Conservation (phyloP, 1,139 yeast genomes). For the Ogataea hybrid region DNA sequence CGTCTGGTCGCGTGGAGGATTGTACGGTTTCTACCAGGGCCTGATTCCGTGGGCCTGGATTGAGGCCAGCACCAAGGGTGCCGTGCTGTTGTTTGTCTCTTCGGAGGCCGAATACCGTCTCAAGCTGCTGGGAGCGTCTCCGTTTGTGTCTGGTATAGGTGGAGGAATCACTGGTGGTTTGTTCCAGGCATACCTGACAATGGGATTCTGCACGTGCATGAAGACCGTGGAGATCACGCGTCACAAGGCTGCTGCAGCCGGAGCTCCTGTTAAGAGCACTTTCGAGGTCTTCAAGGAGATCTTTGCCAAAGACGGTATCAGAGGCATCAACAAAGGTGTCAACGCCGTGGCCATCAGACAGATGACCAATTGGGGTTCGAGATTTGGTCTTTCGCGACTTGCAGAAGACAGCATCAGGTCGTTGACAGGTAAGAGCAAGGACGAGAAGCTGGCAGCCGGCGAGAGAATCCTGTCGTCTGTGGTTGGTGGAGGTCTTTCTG, state of each 20-base stretch:
- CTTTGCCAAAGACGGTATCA: conserved; percentile 78
- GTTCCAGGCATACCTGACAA: conserved; percentile 92
- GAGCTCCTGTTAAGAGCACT: conserved; percentile 69
- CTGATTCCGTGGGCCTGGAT: conserved; percentile 99
- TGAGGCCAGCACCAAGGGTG: conserved; percentile 99
- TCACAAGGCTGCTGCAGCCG: conserved; percentile 72
- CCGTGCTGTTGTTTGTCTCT: conserved; percentile 89
- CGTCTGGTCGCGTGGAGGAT: conserved; percentile 93
- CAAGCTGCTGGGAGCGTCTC: conserved; percentile 59
- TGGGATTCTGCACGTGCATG: conserved; percentile 98
- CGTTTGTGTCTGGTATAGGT: conserved; percentile 83
- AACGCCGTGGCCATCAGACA: conserved; percentile 99
- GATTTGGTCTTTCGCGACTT: conserved; percentile 89
- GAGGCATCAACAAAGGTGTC: conserved; percentile 96
- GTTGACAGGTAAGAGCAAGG: conserved; percentile 49
- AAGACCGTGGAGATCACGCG: conserved; percentile 97
- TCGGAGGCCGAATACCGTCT: conserved; percentile 87
- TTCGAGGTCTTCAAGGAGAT: conserved; percentile 86
- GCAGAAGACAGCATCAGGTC: conserved; percentile 83
- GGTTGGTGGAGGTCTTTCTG: conserved; percentile 94
- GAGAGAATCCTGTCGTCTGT: conserved; percentile 89
- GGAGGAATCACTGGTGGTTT: conserved; percentile 97
- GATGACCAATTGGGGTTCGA: conserved; percentile 98
- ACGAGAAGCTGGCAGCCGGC: conserved; percentile 61
- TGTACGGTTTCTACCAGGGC: conserved; percentile 92